A percentile compares a stretch with the other conserved stretches of the same genome.
These are phyloP conservation scores for Endocladia muricata DNA, from an alignment of 31 red algal genomes.

Conservation along the genomic window DNA sequence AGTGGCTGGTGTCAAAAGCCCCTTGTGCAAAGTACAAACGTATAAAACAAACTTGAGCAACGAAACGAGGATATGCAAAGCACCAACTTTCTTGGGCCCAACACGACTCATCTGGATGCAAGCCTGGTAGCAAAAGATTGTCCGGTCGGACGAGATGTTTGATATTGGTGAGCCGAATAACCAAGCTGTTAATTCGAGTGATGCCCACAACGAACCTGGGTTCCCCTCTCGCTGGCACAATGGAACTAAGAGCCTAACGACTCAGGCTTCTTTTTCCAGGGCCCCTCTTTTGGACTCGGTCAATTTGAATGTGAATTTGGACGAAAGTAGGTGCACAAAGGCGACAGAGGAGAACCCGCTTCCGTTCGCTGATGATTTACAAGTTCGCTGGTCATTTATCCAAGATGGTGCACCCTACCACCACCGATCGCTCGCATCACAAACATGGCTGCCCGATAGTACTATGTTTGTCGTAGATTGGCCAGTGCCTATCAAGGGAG, in stretches of 20 bases:
- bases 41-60: background rate
- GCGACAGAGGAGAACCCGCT: background rate
- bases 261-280: background rate
- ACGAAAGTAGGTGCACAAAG: background rate
- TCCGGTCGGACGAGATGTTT: background rate
- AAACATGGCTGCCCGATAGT: background rate
- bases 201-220: background rate
- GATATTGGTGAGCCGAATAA: background rate
- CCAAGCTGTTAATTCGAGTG: background rate
- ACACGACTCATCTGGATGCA: background rate
- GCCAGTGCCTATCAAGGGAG: background rate
- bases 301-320: background rate
- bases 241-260: background rate
- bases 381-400: background rate
- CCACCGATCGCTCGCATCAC: background rate
- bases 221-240: background rate
- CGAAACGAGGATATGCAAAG: background rate
- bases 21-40: background rate
- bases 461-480: background rate
- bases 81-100: background rate
- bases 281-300: background rate
- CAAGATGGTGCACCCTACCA: background rate
- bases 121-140: background rate
- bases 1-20: background rate
- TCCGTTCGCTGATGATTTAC: constrained; percentile 1